Conservation (phyloP, 257 asterid genomes). For the Solanum piurae region DNA sequence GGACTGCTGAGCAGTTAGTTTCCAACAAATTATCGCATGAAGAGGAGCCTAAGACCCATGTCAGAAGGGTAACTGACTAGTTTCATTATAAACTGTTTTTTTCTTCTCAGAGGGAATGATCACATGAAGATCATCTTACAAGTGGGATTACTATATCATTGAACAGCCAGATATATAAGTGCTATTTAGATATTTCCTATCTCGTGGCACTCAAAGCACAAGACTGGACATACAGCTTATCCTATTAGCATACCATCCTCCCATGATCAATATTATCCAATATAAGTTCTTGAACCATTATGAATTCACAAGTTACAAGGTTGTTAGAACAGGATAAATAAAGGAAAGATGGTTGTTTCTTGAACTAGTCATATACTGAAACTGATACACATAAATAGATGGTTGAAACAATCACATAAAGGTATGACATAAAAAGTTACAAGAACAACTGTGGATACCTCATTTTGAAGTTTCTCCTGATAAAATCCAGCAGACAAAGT, state of each 20-base stretch:
- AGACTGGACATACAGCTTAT: neutral
- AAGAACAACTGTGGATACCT: constrained; percentile 25
- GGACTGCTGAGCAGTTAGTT: neutral
- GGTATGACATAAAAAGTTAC: neutral
- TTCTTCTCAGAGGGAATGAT: neutral
- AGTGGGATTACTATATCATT: neutral
- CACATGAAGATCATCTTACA: neutral
- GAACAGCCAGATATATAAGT: neutral
- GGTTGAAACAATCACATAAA: neutral
- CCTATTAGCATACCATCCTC: neutral
- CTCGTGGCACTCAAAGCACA: neutral
- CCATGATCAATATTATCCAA: neutral
- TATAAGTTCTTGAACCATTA: neutral
- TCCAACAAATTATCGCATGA: neutral
- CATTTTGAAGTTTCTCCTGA: constrained; percentile 50
- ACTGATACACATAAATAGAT: neutral
- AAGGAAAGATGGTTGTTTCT: neutral
- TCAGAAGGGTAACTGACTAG: neutral
- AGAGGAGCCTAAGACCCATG: neutral
- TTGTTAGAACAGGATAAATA: neutral
- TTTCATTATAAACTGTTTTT: neutral
- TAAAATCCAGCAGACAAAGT: constrained; percentile 31
- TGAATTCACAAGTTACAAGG: neutral
- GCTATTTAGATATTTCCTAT: neutral
- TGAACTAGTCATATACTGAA: neutral